phyloP scores from a whole-genome alignment of 768 basidiomycete species.

The Lactarius quietus region DNA sequence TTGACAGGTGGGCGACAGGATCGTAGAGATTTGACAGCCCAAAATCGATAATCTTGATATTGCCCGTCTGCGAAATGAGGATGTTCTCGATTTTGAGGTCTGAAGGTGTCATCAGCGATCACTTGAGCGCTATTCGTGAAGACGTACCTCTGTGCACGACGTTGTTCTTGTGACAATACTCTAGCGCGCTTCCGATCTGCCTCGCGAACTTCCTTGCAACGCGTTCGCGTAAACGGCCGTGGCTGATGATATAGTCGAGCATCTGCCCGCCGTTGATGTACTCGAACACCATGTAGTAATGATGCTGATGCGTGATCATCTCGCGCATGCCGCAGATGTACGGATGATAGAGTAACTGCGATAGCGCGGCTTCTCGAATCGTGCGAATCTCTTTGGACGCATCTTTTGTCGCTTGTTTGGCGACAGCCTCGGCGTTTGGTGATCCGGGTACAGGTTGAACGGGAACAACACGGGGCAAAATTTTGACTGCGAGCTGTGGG shows the following conservation, averaged over 20 bases:
- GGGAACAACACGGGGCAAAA: slow-evolving; percentile 83
- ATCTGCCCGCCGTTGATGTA: slow-evolving; percentile 99
- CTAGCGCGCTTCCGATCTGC: slow-evolving; percentile 93
- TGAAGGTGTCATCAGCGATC: slow-evolving; percentile 27
- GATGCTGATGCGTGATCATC: slow-evolving; percentile 96
- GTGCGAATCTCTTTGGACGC: slow-evolving; percentile 96
- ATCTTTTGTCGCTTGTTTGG: slow-evolving; percentile 83
- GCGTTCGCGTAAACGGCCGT: slow-evolving; percentile 90
- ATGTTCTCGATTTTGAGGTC: slow-evolving; percentile 99
- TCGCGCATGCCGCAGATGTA: slow-evolving; percentile 99
- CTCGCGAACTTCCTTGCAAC: slow-evolving; percentile 97
- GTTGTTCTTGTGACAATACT: slow-evolving; percentile 96
- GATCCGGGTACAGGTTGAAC: slow-evolving; percentile 47
- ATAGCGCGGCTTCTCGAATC: slow-evolving; percentile 91
- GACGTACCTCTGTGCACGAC: slow-evolving; percentile 87
- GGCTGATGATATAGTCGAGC: slow-evolving; percentile 99
- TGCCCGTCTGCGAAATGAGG: slow-evolving; percentile 95
- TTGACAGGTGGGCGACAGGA: slow-evolving; percentile 75
- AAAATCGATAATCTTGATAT: slow-evolving; percentile 99
- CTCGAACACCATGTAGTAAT: slow-evolving; percentile 99
- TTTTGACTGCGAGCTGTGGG: slow-evolving; percentile 92
- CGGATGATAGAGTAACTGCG: slow-evolving; percentile 94
- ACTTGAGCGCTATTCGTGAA: not conserved
- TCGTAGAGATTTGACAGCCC: slow-evolving; percentile 95
- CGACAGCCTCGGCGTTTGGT: slow-evolving; percentile 51